phyloP scores from a whole-genome alignment of 2,329 filamentous ascomycete genomes.

The Xylariaceae sp. region DNA sequence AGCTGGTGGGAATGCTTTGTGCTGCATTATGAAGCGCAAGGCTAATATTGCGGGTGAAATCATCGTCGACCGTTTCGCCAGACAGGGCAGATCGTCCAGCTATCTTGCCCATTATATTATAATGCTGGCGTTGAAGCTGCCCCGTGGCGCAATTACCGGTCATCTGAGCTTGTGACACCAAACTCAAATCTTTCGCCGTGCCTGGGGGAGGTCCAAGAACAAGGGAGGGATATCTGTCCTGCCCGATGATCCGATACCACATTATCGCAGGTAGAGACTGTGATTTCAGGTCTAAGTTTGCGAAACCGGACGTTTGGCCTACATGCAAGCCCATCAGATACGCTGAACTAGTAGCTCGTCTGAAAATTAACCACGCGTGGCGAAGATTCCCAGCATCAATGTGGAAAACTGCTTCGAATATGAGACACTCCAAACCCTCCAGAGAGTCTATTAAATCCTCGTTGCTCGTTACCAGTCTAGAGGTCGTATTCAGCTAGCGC shows the following conservation, averaged over 20 bases:
- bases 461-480: neutral
- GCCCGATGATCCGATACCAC: neutral
- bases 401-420: neutral
- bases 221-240: neutral
- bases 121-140: neutral
- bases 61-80: neutral
- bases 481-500: neutral
- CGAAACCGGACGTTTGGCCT: neutral
- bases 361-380: neutral
- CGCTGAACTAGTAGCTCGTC: neutral
- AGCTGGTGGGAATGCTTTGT: neutral
- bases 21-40: neutral
- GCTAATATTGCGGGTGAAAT: neutral
- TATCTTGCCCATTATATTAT: neutral
- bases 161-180: neutral
- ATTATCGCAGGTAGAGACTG: neutral
- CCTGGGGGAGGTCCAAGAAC: neutral
- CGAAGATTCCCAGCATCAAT: neutral
- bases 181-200: neutral
- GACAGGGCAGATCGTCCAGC: neutral
- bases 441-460: neutral
- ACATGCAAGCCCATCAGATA: neutral
- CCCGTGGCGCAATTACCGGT: neutral
- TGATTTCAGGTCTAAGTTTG: neutral
- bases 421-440: neutral